Evolutionary conservation across 345 rosid genomes (phyloP).

Genomic region (Eucalyptus lansdowneana): DNA sequence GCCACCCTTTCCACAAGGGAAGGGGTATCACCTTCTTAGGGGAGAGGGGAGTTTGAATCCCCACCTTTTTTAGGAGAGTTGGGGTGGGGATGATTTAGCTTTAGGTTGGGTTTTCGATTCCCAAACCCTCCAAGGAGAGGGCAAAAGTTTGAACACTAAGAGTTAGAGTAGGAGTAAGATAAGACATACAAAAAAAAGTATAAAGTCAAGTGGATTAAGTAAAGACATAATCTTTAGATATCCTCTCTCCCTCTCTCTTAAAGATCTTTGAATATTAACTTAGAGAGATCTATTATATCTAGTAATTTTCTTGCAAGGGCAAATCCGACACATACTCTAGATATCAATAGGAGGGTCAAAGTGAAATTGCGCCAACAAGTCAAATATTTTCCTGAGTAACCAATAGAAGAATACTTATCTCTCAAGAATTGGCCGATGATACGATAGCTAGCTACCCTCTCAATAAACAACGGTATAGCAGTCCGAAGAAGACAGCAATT

Average conservation of each 20-base stretch:
- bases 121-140: too few species aligned
- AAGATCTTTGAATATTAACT: not conserved
- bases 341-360: not conserved
- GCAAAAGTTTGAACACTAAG: too few species aligned
- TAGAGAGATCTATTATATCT: not conserved
- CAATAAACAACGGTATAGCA: not conserved
- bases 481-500: not conserved
- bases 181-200: too few species aligned
- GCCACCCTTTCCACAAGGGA: too few species aligned
- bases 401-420: not conserved
- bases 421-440: not conserved
- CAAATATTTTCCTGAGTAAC: not conserved
- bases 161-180: too few species aligned
- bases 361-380: not conserved
- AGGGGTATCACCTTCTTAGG: too few species aligned
- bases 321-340: not conserved
- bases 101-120: too few species aligned
- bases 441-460: not conserved
- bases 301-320: not conserved
- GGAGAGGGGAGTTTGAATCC: too few species aligned
- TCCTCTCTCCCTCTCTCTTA: not conserved
- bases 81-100: too few species aligned
- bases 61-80: too few species aligned
- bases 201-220: not conserved
- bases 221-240: not conserved